Percentiles rank a stretch among this genome's conserved stretches.
Conservation (phyloP, 805 yeast genomes). For the Pichia thaimueangensis region DNA sequence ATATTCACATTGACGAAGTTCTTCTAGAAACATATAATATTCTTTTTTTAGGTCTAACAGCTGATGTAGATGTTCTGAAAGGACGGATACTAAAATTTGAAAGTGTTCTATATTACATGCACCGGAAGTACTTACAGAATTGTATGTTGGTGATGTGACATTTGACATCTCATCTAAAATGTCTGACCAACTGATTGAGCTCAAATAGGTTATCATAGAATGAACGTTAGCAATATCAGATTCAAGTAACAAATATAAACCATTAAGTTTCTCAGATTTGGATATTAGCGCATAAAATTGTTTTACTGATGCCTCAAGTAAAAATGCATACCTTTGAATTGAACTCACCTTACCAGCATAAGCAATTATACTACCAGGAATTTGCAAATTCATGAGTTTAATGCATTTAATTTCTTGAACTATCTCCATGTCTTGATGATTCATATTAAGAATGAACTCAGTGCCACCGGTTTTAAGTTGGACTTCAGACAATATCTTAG, state of each 20-base stretch:
- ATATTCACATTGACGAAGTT: slow-evolving; percentile 26
- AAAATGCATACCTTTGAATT: slow-evolving; percentile 51
- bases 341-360: slow-evolving; percentile 44
- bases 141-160: too few species aligned
- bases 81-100: background rate
- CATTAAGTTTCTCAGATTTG: slow-evolving; percentile 28
- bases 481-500: background rate
- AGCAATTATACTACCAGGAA: slow-evolving; percentile 48
- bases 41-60: background rate
- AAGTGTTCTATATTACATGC: too few species aligned
- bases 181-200: slow-evolving; percentile 41
- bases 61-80: background rate
- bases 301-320: slow-evolving; percentile 45
- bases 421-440: slow-evolving; percentile 17
- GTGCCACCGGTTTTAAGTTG: background rate
- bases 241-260: slow-evolving; percentile 35
- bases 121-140: too few species aligned
- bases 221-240: slow-evolving; percentile 23
- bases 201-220: slow-evolving; percentile 23
- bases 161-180: slow-evolving; percentile 29
- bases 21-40: background rate
- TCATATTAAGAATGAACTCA: slow-evolving; percentile 24
- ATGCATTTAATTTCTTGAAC: slow-evolving; percentile 52
- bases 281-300: slow-evolving; percentile 27
- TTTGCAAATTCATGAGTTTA: slow-evolving; percentile 41